Conservation (phyloP, 2,329 filamentous ascomycete genomes). For the Aspergillus fumigatiaffinis region DNA sequence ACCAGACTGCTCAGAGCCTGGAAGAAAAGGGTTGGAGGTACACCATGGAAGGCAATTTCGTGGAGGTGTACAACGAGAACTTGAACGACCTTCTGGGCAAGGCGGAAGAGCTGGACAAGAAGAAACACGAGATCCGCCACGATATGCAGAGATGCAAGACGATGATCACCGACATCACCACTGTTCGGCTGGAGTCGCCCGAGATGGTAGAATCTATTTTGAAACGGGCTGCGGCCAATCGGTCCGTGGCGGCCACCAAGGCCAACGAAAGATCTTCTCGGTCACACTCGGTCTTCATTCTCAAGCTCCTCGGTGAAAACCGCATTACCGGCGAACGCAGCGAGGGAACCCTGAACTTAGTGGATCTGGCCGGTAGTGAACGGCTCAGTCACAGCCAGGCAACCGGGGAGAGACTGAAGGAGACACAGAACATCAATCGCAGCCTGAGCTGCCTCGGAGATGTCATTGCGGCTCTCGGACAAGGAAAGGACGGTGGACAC, state of each 20-base stretch:
- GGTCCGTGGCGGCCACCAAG: constrained; percentile 93
- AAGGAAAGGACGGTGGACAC: constrained; percentile 70
- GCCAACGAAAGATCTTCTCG: constrained; percentile 92
- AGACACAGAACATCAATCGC: constrained; percentile 97
- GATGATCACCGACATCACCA: constrained; percentile 73
- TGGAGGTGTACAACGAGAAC: constrained; percentile 98
- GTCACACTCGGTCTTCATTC: constrained; percentile 93
- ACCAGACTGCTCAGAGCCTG: constrained; percentile 76
- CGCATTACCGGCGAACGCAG: constrained; percentile 74
- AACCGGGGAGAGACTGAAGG: constrained; percentile 80
- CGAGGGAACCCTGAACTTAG: constrained; percentile 90
- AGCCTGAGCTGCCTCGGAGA: constrained; percentile 87
- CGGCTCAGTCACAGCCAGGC: constrained; percentile 81
- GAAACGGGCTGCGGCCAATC: constrained; percentile 74
- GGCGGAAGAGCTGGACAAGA: constrained; percentile 68
- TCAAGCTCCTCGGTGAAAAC: constrained; percentile 66
- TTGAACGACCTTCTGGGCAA: constrained; percentile 81
- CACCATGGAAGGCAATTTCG: constrained; percentile 88
- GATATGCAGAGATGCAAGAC: constrained; percentile 80
- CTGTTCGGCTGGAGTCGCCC: constrained; percentile 72
- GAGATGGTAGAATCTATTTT: constrained; percentile 77
- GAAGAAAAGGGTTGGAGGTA: constrained; percentile 93
- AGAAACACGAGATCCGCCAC: constrained; percentile 85
- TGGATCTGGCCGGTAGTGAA: constrained; percentile 92
- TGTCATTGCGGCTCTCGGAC: constrained; percentile 88